Conservation (phyloP, 768 basidiomycete genomes). For the Rubroboletus pulcherrimus region DNA sequence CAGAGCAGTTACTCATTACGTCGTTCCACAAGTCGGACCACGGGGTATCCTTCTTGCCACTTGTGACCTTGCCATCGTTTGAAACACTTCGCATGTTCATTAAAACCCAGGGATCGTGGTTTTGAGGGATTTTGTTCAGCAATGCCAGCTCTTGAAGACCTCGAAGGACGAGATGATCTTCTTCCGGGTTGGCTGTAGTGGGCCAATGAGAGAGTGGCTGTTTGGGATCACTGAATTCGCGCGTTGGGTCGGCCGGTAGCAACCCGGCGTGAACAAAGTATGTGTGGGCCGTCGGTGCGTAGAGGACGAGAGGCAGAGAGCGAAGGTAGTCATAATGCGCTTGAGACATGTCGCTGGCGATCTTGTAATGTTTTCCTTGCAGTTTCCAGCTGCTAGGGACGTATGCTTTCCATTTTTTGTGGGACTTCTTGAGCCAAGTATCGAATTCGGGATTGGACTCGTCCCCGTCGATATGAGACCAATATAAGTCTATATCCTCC, state of each 20-base stretch:
- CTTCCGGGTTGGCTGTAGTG: slow-evolving; percentile 23
- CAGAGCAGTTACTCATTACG: slow-evolving; percentile 56
- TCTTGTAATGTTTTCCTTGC: slow-evolving; percentile 70
- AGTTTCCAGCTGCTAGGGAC: slow-evolving; percentile 72
- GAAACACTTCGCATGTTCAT: slow-evolving; percentile 39
- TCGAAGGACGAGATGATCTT: slow-evolving; percentile 37
- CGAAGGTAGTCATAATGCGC: slow-evolving; percentile 69
- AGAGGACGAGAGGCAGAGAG: slow-evolving; percentile 67
- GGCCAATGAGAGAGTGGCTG: slow-evolving; percentile 77
- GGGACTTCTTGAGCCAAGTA: slow-evolving; percentile 37
- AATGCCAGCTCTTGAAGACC: slow-evolving; percentile 63
- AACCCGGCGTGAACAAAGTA: slow-evolving; percentile 84
- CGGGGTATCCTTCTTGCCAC: slow-evolving; percentile 47
- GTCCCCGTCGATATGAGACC: slow-evolving; percentile 35
- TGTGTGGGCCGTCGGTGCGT: slow-evolving; percentile 71
- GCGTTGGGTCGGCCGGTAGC: slow-evolving; percentile 65
- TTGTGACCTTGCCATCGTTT: slow-evolving; percentile 34
- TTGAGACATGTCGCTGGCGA: slow-evolving; percentile 65
- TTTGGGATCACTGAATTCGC: slow-evolving; percentile 41
- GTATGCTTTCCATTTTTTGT: slow-evolving; percentile 42
- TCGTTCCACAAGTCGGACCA: slow-evolving; percentile 78
- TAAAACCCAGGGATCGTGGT: slow-evolving; percentile 69
- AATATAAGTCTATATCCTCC: slow-evolving; percentile 40
- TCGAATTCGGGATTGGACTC: slow-evolving; percentile 22
- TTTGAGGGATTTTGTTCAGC: slow-evolving; percentile 69